phyloP scores from a whole-genome alignment of 106 monocot species.

The Dendrobium officinale region DNA sequence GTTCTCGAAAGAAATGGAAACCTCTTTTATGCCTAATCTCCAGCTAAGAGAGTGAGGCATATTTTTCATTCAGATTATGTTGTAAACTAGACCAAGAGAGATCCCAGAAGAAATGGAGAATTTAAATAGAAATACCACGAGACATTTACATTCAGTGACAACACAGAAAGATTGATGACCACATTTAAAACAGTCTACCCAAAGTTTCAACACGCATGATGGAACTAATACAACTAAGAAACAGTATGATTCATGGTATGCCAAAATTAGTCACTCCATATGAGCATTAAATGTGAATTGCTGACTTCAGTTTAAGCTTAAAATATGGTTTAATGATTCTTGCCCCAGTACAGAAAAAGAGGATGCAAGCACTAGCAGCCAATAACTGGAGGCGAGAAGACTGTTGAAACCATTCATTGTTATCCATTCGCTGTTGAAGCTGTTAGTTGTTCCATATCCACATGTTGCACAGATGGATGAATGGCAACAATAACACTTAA shows the following conservation, averaged over 20 bases:
- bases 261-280: not conserved
- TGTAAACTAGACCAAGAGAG: not conserved
- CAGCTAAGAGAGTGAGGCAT: not conserved
- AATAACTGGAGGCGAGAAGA: not conserved
- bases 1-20: not conserved
- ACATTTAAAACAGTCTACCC: not conserved
- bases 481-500: not conserved
- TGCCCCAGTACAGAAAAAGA: not conserved
- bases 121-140: not conserved
- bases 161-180: not conserved
- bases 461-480: not conserved
- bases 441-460: not conserved
- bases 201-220: not conserved
- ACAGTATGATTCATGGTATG: not conserved
- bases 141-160: not conserved
- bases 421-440: not conserved
- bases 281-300: not conserved
- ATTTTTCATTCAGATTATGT: not conserved
- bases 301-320: not conserved
- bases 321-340: not conserved
- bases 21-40: not conserved
- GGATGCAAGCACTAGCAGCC: not conserved
- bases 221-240: not conserved
- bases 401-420: not conserved
- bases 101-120: not conserved